Evolutionary conservation across 768 basidiomycete species (phyloP).

Genomic region (Hericium erinaceus): DNA sequence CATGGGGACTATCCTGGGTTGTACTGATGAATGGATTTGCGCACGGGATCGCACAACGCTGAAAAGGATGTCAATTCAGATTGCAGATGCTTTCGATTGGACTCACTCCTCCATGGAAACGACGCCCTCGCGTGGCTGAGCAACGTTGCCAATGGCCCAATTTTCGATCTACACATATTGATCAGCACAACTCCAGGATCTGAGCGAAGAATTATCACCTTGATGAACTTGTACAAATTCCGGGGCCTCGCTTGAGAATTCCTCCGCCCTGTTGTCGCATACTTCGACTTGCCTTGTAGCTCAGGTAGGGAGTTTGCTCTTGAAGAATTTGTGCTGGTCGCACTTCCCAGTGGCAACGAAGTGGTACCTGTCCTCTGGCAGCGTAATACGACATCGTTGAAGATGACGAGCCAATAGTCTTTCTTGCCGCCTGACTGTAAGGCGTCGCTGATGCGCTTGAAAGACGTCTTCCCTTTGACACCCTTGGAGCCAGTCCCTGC

Average conservation of each 20-base stretch:
- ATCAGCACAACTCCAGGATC: slow-evolving; percentile 3
- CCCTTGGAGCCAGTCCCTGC: slow-evolving; percentile 35
- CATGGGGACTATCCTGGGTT: slow-evolving; percentile 60
- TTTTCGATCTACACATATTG: slow-evolving; percentile 58
- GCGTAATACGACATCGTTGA: slow-evolving; percentile 91
- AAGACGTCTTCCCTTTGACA: slow-evolving; percentile 76
- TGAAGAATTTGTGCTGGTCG: slow-evolving; percentile 36
- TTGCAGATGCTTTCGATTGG: background rate
- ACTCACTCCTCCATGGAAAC: slow-evolving; percentile 89
- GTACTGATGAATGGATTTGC: slow-evolving; percentile 45
- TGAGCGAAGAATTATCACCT: slow-evolving; percentile 33
- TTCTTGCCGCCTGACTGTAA: slow-evolving; percentile 60
- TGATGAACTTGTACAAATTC: slow-evolving; percentile 90
- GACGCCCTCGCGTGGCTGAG: slow-evolving; percentile 70
- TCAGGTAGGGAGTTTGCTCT: slow-evolving; percentile 78
- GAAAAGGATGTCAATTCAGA: slow-evolving; percentile 6
- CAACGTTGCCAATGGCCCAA: slow-evolving; percentile 73
- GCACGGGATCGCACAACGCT: slow-evolving; percentile 67
- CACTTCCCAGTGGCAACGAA: slow-evolving; percentile 64
- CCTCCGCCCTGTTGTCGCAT: slow-evolving; percentile 71
- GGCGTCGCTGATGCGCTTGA: slow-evolving; percentile 88
- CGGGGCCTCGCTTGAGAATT: slow-evolving; percentile 73
- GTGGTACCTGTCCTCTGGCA: slow-evolving; percentile 91
- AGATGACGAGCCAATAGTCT: slow-evolving; percentile 90
- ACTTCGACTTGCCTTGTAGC: slow-evolving; percentile 73